phyloP scores from a whole-genome alignment of 257 asterid species.

The Primulina eburnea region DNA sequence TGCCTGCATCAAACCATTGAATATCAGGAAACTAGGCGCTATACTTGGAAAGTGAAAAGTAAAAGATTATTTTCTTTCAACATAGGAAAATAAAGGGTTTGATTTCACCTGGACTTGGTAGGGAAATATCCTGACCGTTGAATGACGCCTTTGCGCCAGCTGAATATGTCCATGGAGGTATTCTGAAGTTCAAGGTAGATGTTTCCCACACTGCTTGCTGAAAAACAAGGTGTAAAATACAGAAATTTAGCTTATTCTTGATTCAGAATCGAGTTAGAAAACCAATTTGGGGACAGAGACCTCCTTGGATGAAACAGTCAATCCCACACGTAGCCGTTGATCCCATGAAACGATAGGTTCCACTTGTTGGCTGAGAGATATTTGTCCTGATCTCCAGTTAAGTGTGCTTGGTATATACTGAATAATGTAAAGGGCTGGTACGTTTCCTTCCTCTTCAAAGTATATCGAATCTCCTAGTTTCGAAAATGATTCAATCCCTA shows the following conservation, averaged over 20 bases:
- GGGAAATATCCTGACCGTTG: slow-evolving; percentile 40
- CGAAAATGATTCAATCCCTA: slow-evolving; percentile 85
- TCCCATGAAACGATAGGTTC: slow-evolving; percentile 67
- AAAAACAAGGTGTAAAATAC: slow-evolving; percentile 2
- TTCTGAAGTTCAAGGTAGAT: slow-evolving; percentile 54
- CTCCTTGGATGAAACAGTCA: slow-evolving; percentile 42
- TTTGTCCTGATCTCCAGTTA: slow-evolving; percentile 55
- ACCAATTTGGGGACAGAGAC: slow-evolving; percentile 19
- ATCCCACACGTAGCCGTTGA: slow-evolving; percentile 44
- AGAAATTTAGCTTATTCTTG: neutral
- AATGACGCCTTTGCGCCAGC: slow-evolving; percentile 46
- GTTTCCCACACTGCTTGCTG: slow-evolving; percentile 35
- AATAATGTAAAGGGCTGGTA: slow-evolving; percentile 60
- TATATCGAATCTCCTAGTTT: slow-evolving; percentile 92
- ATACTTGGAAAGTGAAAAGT: neutral
- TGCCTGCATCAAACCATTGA: slow-evolving; percentile 48
- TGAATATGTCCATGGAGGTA: slow-evolving; percentile 65
- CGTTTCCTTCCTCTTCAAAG: slow-evolving; percentile 66
- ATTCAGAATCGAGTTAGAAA: neutral
- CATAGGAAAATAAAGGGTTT: neutral
- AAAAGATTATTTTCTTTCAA: neutral
- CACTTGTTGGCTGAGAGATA: slow-evolving; percentile 44
- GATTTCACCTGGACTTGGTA: slow-evolving; percentile 49
- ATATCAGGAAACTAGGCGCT: neutral
- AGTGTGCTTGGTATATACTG: slow-evolving; percentile 79